These are phyloP conservation scores for Protea cynaroides DNA, from an alignment of 164 flowering plant genomes.

Conservation along the genomic window DNA sequence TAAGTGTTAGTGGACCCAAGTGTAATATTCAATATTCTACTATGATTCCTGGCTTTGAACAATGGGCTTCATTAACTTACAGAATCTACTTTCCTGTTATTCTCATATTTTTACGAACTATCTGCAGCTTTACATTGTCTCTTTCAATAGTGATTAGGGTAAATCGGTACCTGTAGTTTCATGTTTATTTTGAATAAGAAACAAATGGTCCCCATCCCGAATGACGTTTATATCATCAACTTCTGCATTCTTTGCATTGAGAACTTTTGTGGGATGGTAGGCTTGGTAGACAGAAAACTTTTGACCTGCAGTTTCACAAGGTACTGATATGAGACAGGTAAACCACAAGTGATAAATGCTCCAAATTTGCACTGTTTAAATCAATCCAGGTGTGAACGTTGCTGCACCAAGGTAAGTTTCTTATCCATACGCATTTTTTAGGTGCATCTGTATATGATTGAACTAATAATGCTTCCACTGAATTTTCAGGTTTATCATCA, in stretches of 20 bases:
- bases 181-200: constrained; percentile 37
- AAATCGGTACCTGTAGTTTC: constrained; percentile 15
- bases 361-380: neutral
- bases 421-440: neutral
- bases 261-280: constrained; percentile 47
- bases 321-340: constrained; percentile 14
- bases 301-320: constrained; percentile 66
- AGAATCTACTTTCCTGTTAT: constrained; percentile 4
- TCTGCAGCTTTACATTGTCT: constrained; percentile 10
- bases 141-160: constrained; percentile 15
- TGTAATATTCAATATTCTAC: constrained; percentile 13
- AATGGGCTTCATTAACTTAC: constrained; percentile 6
- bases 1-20: constrained; percentile 7
- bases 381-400: too few relatives aligned
- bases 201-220: constrained; percentile 82
- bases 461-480: neutral
- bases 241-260: constrained; percentile 71
- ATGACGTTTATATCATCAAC: constrained; percentile 70
- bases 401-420: too few relatives aligned
- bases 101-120: constrained; percentile 14
- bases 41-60: constrained; percentile 8
- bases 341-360: constrained; percentile 6
- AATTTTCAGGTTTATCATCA: constrained; percentile 21
- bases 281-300: constrained; percentile 63
- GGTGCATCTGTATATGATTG: neutral